phyloP scores from a whole-genome alignment of 2,329 filamentous ascomycete genomes.

The Penicillium glabrum region DNA sequence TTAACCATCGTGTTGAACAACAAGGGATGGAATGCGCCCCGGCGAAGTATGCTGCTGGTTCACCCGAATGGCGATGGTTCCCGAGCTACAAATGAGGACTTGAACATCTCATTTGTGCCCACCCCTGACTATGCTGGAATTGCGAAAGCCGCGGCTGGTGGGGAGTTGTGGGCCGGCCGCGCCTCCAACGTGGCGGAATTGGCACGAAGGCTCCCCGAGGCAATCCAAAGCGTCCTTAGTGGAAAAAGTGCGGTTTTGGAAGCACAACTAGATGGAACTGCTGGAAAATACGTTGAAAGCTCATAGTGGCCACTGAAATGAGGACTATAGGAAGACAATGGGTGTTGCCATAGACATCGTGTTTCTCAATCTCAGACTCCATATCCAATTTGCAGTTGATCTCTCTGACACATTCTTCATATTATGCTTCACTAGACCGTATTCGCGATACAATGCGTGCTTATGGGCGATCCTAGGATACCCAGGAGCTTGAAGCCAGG shows the following conservation, averaged over 20 bases:
- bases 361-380: too few species aligned
- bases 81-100: constrained; percentile 61
- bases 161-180: constrained; percentile 60
- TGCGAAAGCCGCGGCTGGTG: constrained; percentile 64
- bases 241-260: constrained; percentile 64
- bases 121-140: constrained; percentile 68
- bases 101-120: constrained; percentile 67
- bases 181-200: constrained; percentile 59
- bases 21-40: constrained; percentile 69
- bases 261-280: constrained; percentile 56
- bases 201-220: constrained; percentile 54
- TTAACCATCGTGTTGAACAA: constrained; percentile 69
- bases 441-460: too few species aligned
- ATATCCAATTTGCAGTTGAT: too few species aligned
- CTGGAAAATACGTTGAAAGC: constrained; percentile 49
- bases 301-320: background rate
- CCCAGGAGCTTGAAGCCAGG: too few species aligned
- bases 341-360: too few species aligned
- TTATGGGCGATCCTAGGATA: too few species aligned
- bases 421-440: too few species aligned
- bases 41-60: constrained; percentile 61
- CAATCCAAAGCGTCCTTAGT: constrained; percentile 57
- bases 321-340: background rate
- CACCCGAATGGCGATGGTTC: constrained; percentile 64
- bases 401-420: too few species aligned